phyloP scores from a whole-genome alignment of 805 yeast species.

The Yarrowia sp. region DNA sequence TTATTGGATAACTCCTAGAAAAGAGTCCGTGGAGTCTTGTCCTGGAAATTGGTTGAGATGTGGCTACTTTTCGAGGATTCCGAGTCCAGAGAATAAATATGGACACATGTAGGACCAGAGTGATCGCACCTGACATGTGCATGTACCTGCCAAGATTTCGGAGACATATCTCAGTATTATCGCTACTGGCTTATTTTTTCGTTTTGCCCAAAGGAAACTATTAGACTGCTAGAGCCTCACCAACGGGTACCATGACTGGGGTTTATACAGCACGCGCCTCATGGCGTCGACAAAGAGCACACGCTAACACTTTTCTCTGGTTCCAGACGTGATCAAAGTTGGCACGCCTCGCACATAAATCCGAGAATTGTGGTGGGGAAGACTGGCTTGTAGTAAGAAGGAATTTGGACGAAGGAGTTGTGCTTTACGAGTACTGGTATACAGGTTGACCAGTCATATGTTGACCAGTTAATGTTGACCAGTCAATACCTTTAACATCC shows the following conservation, averaged over 20 bases:
- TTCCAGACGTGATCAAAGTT: conserved; percentile 17
- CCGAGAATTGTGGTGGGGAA: conserved; percentile 13
- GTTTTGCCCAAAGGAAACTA: background rate
- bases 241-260: conserved; percentile 22
- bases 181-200: background rate
- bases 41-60: no score
- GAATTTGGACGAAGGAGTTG: no score
- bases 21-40: background rate
- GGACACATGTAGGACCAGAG: no score
- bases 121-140: background rate
- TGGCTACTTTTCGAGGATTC: no score
- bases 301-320: background rate
- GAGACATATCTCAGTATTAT: background rate
- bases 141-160: background rate
- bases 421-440: no score
- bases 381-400: background rate
- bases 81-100: no score
- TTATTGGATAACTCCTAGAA: conserved; percentile 12
- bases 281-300: background rate
- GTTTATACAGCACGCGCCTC: conserved; percentile 23
- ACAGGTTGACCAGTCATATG: no score
- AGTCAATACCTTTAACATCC: no score
- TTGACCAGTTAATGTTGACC: no score
- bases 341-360: background rate
- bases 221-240: conserved; percentile 8